A percentile compares a stretch with the other conserved stretches of the same genome.
These are phyloP conservation scores for Nemania bipapillata DNA, from an alignment of 2,329 filamentous ascomycete species.

Conservation along the genomic window DNA sequence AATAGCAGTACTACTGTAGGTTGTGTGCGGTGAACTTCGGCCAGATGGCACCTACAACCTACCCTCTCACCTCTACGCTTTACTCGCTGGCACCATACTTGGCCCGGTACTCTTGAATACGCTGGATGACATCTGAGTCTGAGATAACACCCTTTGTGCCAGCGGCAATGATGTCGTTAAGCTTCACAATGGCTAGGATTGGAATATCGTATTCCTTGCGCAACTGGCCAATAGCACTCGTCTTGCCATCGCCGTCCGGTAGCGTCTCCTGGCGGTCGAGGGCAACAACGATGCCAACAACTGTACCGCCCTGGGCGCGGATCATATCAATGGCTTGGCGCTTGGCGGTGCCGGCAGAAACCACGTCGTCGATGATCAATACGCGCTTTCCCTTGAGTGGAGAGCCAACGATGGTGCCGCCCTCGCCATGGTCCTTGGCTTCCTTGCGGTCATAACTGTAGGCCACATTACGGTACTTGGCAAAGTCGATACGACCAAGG, in stretches of 20 bases:
- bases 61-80: slow-evolving; percentile 9
- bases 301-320: slow-evolving; percentile 80
- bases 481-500: slow-evolving; percentile 74
- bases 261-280: slow-evolving; percentile 89
- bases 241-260: slow-evolving; percentile 70
- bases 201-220: slow-evolving; percentile 85
- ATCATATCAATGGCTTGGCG: slow-evolving; percentile 93
- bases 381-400: slow-evolving; percentile 84
- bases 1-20: neutral
- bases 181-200: slow-evolving; percentile 82
- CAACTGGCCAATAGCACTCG: slow-evolving; percentile 87
- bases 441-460: slow-evolving; percentile 98
- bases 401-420: slow-evolving; percentile 90
- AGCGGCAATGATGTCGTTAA: slow-evolving; percentile 82
- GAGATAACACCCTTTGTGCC: slow-evolving; percentile 72
- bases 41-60: neutral
- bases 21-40: neutral
- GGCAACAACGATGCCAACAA: slow-evolving; percentile 88
- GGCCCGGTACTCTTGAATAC: slow-evolving; percentile 77
- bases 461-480: slow-evolving; percentile 73
- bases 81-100: slow-evolving; percentile 72
- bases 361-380: slow-evolving; percentile 94
- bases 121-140: slow-evolving; percentile 67
- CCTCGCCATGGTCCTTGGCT: slow-evolving; percentile 94
- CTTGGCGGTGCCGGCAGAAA: slow-evolving; percentile 94